These are phyloP conservation scores for Harringtonia aguacate DNA, from an alignment of 2,329 filamentous ascomycete genomes.

Conservation along the genomic window DNA sequence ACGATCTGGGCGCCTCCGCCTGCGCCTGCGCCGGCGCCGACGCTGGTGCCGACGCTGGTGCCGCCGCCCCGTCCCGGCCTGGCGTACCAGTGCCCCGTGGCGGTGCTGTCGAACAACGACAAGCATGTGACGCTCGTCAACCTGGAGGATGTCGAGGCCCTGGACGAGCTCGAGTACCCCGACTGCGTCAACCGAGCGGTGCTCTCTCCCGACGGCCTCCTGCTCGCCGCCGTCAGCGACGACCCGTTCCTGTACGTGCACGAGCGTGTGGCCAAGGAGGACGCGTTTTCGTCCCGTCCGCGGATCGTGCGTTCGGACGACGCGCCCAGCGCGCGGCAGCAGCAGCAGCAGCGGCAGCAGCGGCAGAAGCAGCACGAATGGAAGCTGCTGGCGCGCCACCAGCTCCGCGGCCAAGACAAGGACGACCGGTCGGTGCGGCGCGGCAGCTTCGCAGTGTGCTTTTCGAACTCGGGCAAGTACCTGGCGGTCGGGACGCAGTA, in stretches of 20 bases:
- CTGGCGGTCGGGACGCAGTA: conserved; percentile 73
- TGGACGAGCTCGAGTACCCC: conserved; percentile 63
- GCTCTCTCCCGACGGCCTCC: conserved; percentile 78
- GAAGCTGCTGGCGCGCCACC: conserved; percentile 38
- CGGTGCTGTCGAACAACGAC: conserved; percentile 82
- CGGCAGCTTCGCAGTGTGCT: conserved; percentile 69
- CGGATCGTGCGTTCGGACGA: too few species aligned
- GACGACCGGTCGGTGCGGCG: conserved; percentile 44
- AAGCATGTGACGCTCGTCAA: conserved; percentile 78
- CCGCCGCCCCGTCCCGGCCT: conserved; percentile 15
- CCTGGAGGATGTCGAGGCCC: conserved; percentile 50
- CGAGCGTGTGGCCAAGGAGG: conserved; percentile 29
- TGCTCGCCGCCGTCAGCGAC: conserved; percentile 79
- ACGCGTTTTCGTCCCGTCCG: too few species aligned
- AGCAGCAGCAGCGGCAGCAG: conserved; percentile 7
- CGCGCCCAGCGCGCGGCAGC: conserved; percentile 1
- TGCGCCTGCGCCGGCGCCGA: too few species aligned
- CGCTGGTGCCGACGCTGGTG: too few species aligned
- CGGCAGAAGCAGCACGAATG: conserved; percentile 32
- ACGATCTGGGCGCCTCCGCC: conserved; percentile 49
- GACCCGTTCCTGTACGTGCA: conserved; percentile 82
- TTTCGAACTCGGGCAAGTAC: conserved; percentile 60
- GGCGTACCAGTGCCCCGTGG: conserved; percentile 45
- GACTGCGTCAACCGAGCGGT: conserved; percentile 88
- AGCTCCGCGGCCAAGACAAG: conserved; percentile 46